Conservation (phyloP, 331 rosid species). For the Telfairia occidentalis region DNA sequence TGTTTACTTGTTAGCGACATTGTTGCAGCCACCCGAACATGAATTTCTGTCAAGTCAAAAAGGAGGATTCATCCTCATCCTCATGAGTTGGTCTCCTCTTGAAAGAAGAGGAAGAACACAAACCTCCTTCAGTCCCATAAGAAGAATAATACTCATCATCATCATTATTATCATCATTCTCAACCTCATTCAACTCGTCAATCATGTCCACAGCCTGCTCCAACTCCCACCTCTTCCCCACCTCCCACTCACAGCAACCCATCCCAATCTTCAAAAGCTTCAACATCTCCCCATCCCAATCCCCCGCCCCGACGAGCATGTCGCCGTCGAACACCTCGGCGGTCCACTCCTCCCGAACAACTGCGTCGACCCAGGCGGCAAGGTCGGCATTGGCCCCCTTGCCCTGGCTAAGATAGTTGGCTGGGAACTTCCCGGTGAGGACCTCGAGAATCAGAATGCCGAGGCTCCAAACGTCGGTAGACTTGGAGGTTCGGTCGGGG, state of each 20-base stretch:
- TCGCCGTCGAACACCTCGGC: conserved; percentile 66
- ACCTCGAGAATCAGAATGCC: conserved; percentile 64
- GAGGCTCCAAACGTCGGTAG: conserved; percentile 64
- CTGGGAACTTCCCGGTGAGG: conserved; percentile 50
- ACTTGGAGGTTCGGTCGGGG: conserved; percentile 23
- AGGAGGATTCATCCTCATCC: conserved; percentile 48
- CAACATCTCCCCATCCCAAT: conserved; percentile 57
- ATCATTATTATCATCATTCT: conserved; percentile 15
- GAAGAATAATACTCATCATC: conserved; percentile 39
- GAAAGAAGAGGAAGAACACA: conserved; percentile 19
- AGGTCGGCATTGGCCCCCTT: conserved; percentile 38
- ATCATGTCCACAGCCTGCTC: conserved; percentile 44
- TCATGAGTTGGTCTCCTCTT: conserved; percentile 23
- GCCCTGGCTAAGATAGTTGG: conserved; percentile 41
- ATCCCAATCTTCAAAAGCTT: conserved; percentile 65
- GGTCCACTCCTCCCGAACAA: conserved; percentile 74
- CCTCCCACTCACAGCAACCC: conserved; percentile 44
- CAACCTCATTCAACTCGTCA: conserved; percentile 46
- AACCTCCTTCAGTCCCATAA: conserved; percentile 48
- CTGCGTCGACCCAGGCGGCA: conserved; percentile 60
- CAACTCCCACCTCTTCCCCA: conserved; percentile 53
- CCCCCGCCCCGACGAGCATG: conserved; percentile 19
- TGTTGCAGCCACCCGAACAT: neutral
- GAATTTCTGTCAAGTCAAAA: conserved; percentile 16
- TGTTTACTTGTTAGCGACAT: no score